Conservation (phyloP, 768 basidiomycete genomes). For the Serpula lacrymans region DNA sequence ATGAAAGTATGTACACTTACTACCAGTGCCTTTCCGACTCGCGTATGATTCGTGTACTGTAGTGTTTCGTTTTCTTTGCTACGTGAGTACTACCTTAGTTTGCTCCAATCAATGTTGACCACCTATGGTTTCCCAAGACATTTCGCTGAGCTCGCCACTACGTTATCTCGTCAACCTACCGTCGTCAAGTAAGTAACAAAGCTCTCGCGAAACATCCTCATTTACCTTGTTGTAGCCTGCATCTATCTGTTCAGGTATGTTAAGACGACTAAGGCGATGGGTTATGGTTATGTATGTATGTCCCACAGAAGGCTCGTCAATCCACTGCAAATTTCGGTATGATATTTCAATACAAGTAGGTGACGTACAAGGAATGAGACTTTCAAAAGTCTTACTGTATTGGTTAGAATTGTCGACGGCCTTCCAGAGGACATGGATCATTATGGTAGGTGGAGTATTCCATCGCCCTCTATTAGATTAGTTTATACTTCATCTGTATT, state of each 20-base stretch:
- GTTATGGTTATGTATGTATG: no score
- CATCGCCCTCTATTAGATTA: no score
- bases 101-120: background rate
- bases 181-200: constrained; percentile 65
- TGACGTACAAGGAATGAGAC: background rate
- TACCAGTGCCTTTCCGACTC: constrained; percentile 1
- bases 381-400: constrained; percentile 1
- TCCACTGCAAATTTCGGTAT: constrained; percentile 62
- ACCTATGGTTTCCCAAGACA: constrained; percentile 43
- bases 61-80: constrained; percentile 90
- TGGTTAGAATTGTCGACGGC: constrained; percentile 69
- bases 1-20: constrained; percentile 50
- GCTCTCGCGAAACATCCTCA: background rate
- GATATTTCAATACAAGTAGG: constrained; percentile 75
- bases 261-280: no score
- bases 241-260: constrained; percentile 74
- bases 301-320: constrained; percentile 49
- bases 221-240: constrained; percentile 50
- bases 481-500: no score
- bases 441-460: constrained; percentile 58
- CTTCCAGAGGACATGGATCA: constrained; percentile 57
- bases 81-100: constrained; percentile 50
- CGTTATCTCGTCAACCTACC: constrained; percentile 72
- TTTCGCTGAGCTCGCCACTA: constrained; percentile 75
- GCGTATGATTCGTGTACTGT: background rate